Evolutionary conservation across 805 yeast species (phyloP).

Genomic region (Metschnikowia chrysomelidarum): DNA sequence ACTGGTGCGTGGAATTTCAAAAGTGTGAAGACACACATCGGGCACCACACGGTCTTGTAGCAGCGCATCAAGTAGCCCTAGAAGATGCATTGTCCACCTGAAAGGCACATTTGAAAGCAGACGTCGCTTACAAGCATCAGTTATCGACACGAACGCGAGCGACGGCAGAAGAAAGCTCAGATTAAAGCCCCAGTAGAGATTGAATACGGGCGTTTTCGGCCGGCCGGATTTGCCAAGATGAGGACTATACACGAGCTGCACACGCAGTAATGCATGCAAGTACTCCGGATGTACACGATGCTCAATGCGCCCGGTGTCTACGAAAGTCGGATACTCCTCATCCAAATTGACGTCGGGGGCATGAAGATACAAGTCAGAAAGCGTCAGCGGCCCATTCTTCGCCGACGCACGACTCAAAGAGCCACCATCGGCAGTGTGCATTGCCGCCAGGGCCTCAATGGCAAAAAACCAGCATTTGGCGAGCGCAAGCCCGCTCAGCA

Average conservation of each 20-base stretch:
- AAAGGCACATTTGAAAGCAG: constrained; percentile 19
- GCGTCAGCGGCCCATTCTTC: constrained; percentile 1
- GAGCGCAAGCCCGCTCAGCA: constrained; percentile 24
- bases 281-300: constrained; percentile 26
- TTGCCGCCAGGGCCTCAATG: constrained; percentile 23
- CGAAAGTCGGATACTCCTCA: constrained; percentile 20
- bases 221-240: too few relatives aligned
- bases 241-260: constrained; percentile 24
- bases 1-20: constrained; percentile 25
- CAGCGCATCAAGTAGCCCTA: constrained; percentile 18
- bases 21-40: constrained; percentile 19
- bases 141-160: constrained; percentile 25
- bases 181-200: constrained; percentile 34
- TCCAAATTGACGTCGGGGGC: constrained; percentile 8
- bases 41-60: constrained; percentile 27
- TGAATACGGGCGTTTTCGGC: constrained; percentile 29
- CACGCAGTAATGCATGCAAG: constrained; percentile 30
- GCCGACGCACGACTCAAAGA: constrained; percentile 5
- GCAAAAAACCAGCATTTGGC: constrained; percentile 31
- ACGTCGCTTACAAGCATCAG: constrained; percentile 24
- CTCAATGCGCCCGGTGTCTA: constrained; percentile 33
- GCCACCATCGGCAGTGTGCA: constrained; percentile 19
- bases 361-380: constrained; percentile 4
- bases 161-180: constrained; percentile 25
- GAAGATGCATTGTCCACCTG: constrained; percentile 15